phyloP scores from a whole-genome alignment of 192 early-diverging fungal genomes.

The Backusella tarrabulga region DNA sequence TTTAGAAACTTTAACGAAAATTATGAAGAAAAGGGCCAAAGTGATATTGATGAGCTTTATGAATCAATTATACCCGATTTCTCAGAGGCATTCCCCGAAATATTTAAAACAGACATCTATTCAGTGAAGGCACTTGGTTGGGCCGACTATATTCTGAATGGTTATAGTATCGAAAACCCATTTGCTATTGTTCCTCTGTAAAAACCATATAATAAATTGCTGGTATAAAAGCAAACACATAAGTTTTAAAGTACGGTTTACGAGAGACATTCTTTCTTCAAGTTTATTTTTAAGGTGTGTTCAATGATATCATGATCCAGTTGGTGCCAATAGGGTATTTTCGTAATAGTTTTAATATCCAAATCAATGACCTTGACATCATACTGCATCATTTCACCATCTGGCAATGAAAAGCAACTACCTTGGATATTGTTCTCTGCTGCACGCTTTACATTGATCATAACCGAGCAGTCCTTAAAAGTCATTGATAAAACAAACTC shows the following conservation, averaged over 20 bases:
- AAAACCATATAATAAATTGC: background rate
- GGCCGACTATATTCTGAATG: slow-evolving; percentile 25
- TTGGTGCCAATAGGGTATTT: slow-evolving; percentile 30
- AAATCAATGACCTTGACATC: slow-evolving; percentile 27
- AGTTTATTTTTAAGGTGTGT: background rate
- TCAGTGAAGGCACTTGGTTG: slow-evolving; percentile 19
- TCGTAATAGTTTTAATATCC: slow-evolving; percentile 21
- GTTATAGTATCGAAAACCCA: slow-evolving; percentile 19
- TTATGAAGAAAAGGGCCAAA: background rate
- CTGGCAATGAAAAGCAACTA: too few species aligned
- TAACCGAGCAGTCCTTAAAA: slow-evolving; percentile 36
- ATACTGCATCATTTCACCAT: background rate
- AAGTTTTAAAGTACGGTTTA: background rate
- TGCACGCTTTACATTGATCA: slow-evolving; percentile 12
- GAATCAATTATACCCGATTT: slow-evolving; percentile 26
- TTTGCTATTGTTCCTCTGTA: slow-evolving; percentile 23
- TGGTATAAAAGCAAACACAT: background rate
- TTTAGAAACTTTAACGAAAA: background rate
- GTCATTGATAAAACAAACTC: slow-evolving; percentile 38
- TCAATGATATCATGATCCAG: slow-evolving; percentile 26
- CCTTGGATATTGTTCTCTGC: background rate
- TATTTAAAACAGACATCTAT: slow-evolving; percentile 19
- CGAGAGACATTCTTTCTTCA: background rate
- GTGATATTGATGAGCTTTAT: slow-evolving; percentile 24
- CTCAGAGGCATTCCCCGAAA: slow-evolving; percentile 19